A percentile compares a stretch with the other conserved stretches of the same genome.
These are phyloP conservation scores for Colletotrichum sp. DNA, from an alignment of 2,329 filamentous ascomycete species.

Conservation along the genomic window DNA sequence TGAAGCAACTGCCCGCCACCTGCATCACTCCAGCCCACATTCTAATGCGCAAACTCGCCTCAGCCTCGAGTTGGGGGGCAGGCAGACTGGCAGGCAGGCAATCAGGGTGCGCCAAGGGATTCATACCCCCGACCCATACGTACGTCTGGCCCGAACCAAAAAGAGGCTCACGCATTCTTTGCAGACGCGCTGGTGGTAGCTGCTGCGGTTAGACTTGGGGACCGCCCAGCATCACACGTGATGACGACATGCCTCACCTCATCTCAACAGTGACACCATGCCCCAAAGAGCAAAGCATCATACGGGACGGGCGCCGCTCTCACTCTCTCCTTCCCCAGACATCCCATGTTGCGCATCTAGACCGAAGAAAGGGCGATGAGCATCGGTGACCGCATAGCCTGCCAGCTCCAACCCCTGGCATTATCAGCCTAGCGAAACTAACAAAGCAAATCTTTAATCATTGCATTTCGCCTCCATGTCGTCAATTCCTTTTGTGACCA, in stretches of 20 bases:
- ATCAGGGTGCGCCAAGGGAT: conserved; percentile 12
- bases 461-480: background rate
- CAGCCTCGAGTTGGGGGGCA: conserved; percentile 1
- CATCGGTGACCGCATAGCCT: conserved; percentile 8
- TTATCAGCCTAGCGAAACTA: background rate
- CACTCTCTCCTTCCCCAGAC: background rate
- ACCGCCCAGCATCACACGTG: conserved; percentile 14
- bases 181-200: background rate
- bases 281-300: background rate
- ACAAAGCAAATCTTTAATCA: background rate
- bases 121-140: background rate
- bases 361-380: background rate
- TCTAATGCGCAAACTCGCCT: background rate
- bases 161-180: background rate
- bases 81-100: background rate
- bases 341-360: background rate
- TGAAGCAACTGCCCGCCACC: conserved; percentile 19
- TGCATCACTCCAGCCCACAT: conserved; percentile 15
- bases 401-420: background rate
- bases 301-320: background rate
- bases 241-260: conserved; percentile 22
- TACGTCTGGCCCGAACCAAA: conserved; percentile 3
- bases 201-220: background rate
- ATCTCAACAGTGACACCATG: conserved; percentile 4
- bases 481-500: background rate